A percentile compares a stretch with the other conserved stretches of the same genome.
Conservation (phyloP, 192 early-diverging fungal species). For the Entomortierella chlamydospora region DNA sequence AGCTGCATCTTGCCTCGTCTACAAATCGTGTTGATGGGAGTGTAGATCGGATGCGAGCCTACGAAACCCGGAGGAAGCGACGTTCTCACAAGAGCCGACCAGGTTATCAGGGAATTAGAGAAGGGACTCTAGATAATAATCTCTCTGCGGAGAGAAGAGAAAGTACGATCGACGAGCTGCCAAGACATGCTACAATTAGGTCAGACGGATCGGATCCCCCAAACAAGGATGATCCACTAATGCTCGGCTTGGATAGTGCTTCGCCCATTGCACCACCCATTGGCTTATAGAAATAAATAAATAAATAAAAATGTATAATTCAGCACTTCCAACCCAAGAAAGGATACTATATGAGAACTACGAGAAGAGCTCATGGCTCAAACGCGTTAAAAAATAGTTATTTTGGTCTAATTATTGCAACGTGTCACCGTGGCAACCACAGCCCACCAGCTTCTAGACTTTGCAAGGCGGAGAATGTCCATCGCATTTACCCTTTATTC, state of each 20-base stretch:
- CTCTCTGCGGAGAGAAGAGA: not conserved
- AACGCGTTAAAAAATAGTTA: too few species aligned
- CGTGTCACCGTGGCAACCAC: not conserved
- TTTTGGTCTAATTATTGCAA: not conserved
- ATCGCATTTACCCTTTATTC: too few species aligned
- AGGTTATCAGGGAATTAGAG: not conserved
- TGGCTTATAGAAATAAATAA: too few species aligned
- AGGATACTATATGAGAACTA: too few species aligned
- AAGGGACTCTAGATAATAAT: not conserved
- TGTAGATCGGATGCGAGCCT: not conserved
- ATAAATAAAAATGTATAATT: too few species aligned
- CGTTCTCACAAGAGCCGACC: not conserved
- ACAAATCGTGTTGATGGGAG: not conserved
- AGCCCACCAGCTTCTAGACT: too few species aligned
- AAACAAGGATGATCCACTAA: not conserved
- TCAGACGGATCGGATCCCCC: not conserved
- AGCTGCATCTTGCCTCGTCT: conserved; percentile 10
- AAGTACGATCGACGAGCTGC: not conserved
- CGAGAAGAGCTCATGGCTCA: too few species aligned
- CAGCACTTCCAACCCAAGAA: too few species aligned
- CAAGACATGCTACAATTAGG: not conserved
- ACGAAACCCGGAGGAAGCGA: not conserved
- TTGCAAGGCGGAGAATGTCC: too few species aligned
- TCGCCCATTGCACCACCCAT: too few species aligned
- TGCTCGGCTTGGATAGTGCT: not conserved